Percentiles rank a stretch among this genome's conserved stretches.
phyloP scores from a whole-genome alignment of 257 asterid genomes.

The Gentiana dahurica region DNA sequence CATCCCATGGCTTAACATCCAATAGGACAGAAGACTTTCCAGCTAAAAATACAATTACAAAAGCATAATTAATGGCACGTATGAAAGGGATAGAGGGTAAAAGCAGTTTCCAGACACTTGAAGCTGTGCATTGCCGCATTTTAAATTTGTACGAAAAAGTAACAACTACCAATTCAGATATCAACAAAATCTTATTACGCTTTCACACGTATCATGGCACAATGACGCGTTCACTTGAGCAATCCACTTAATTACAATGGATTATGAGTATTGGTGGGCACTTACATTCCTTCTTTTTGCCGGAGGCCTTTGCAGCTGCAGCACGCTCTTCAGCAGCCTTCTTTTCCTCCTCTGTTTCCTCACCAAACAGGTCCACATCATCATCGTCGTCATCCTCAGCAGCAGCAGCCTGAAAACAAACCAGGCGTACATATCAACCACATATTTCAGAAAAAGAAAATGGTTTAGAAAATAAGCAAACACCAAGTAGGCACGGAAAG shows the following conservation, averaged over 20 bases:
- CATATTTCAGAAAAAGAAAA: not conserved
- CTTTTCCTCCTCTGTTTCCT: slow-evolving; percentile 97
- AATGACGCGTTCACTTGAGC: no score
- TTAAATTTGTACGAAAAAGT: no score
- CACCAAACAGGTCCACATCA: slow-evolving; percentile 88
- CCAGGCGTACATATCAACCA: not conserved
- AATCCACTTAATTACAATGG: slow-evolving; percentile 16
- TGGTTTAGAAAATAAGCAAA: not conserved
- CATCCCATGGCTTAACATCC: slow-evolving; percentile 96
- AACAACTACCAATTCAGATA: no score
- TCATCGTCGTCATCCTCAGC: slow-evolving; percentile 75
- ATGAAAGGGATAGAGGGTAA: no score
- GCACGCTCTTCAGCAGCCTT: slow-evolving; percentile 87
- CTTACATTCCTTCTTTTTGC: slow-evolving; percentile 89
- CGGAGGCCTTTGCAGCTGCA: slow-evolving; percentile 75
- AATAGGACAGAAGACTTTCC: slow-evolving; percentile 57
- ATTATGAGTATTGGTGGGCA: not conserved
- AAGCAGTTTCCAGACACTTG: no score
- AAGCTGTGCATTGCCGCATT: no score
- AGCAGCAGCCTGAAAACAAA: slow-evolving; percentile 39
- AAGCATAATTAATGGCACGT: not conserved
- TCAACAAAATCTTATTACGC: no score
- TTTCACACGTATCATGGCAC: no score
- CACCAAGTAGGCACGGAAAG: not conserved
- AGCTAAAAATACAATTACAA: slow-evolving; percentile 27